phyloP scores from a whole-genome alignment of 257 asterid species.

The Thymus mandschuricus region DNA sequence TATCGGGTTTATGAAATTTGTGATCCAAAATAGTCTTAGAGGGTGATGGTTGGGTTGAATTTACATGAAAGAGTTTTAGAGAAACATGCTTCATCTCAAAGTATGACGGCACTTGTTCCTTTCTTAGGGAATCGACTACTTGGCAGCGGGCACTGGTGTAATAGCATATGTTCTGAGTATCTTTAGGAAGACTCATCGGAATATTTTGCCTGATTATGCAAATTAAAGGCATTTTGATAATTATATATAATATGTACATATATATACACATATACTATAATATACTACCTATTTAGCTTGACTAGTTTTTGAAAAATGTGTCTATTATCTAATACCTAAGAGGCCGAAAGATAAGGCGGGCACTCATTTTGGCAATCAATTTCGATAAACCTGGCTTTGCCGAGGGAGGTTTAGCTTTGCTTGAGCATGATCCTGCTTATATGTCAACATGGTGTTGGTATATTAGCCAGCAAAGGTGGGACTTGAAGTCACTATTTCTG shows the following conservation, averaged over 20 bases:
- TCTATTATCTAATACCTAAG: constrained; percentile 13
- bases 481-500: constrained; percentile 48
- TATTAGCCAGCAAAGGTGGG: constrained; percentile 58
- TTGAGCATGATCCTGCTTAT: constrained; percentile 38
- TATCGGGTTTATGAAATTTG: no score
- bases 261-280: neutral
- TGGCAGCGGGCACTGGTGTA: neutral
- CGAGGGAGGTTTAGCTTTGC: constrained; percentile 33
- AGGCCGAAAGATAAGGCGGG: constrained; percentile 31
- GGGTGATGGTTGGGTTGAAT: no score
- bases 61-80: neutral
- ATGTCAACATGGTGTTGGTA: constrained; percentile 45
- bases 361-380: constrained; percentile 26
- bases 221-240: constrained; percentile 15
- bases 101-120: neutral
- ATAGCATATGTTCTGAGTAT: neutral
- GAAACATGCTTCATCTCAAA: neutral
- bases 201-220: constrained; percentile 1
- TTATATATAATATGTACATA: neutral
- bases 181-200: neutral
- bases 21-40: no score
- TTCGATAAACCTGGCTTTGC: constrained; percentile 41
- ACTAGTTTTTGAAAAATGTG: constrained; percentile 22
- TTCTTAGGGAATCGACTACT: neutral
- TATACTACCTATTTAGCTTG: neutral